These are phyloP conservation scores for Gleditsia sinensis DNA, from an alignment of 306 rosid species.

Conservation along the genomic window DNA sequence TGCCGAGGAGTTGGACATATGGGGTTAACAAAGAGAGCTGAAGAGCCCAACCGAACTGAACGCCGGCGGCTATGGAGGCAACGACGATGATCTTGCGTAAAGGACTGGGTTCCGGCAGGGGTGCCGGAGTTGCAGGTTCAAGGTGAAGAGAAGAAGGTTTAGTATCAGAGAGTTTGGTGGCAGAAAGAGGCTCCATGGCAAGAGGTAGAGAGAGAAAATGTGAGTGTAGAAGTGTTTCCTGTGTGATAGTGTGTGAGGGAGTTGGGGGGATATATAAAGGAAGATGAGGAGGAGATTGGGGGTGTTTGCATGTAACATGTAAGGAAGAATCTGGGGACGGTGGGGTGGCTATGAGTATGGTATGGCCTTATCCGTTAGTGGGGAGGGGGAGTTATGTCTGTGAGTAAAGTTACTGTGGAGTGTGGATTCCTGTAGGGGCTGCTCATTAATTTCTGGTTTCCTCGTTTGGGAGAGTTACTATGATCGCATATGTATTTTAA, in stretches of 20 bases:
- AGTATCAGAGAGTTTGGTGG: not conserved
- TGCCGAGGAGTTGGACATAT: constrained; percentile 67
- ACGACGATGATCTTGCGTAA: constrained; percentile 44
- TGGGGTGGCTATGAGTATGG: not conserved
- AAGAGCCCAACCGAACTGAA: constrained; percentile 87
- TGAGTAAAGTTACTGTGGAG: no score
- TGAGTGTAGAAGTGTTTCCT: no score
- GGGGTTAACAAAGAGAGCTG: constrained; percentile 76
- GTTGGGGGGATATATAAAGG: not conserved
- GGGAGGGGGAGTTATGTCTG: not conserved
- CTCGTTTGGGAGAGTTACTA: no score
- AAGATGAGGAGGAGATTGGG: not conserved
- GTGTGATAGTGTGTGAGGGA: not conserved
- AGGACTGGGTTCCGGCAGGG: constrained; percentile 14
- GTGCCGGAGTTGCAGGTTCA: not conserved
- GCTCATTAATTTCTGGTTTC: no score
- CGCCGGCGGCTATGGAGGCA: constrained; percentile 68
- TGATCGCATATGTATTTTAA: no score
- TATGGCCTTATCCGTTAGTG: not conserved
- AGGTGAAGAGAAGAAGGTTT: constrained; percentile 30
- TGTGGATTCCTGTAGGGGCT: no score
- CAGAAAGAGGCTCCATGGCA: not conserved
- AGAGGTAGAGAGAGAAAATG: not conserved
- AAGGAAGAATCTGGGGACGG: not conserved
- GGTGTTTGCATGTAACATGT: not conserved